Conservation (phyloP, 202 grass and related monocot genomes). For the Carex sylvatica region DNA sequence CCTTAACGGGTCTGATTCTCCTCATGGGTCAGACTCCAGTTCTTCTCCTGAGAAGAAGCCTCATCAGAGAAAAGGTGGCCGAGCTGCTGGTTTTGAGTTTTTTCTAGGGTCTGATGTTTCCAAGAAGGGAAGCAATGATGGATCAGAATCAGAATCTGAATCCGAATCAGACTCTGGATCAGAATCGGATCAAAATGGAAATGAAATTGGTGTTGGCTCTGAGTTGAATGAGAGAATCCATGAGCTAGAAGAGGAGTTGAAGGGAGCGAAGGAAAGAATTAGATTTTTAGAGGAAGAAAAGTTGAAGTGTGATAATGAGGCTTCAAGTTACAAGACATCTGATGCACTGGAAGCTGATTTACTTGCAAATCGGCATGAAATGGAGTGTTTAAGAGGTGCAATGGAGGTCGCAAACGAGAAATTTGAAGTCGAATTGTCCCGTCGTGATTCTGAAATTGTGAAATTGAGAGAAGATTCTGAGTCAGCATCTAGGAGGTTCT, state of each 20-base stretch:
- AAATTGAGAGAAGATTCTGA: conserved; percentile 47
- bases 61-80: conserved; percentile 33
- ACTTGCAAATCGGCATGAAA: conserved; percentile 47
- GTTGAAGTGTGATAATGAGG: conserved; percentile 31
- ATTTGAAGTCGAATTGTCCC: conserved; percentile 41
- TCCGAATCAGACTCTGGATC: conserved; percentile 67
- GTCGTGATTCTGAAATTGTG: conserved; percentile 47
- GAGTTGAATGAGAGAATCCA: conserved; percentile 40
- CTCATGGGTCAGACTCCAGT: conserved; percentile 47
- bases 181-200: conserved; percentile 46
- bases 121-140: conserved; percentile 48
- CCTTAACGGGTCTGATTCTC: conserved; percentile 45
- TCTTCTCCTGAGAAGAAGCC: conserved; percentile 40
- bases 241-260: conserved; percentile 76
- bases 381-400: conserved; percentile 47
- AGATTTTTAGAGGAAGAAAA: conserved; percentile 54
- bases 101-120: conserved; percentile 45
- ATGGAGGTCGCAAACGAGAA: conserved; percentile 38
- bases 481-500: conserved; percentile 42
- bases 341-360: conserved; percentile 50
- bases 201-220: conserved; percentile 42
- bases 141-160: conserved; percentile 64
- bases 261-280: conserved; percentile 49
- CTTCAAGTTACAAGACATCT: conserved; percentile 31
- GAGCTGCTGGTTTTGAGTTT: conserved; percentile 55